These are phyloP conservation scores for Penicillium nordicum DNA, from an alignment of 2,329 filamentous ascomycete genomes.

Conservation along the genomic window DNA sequence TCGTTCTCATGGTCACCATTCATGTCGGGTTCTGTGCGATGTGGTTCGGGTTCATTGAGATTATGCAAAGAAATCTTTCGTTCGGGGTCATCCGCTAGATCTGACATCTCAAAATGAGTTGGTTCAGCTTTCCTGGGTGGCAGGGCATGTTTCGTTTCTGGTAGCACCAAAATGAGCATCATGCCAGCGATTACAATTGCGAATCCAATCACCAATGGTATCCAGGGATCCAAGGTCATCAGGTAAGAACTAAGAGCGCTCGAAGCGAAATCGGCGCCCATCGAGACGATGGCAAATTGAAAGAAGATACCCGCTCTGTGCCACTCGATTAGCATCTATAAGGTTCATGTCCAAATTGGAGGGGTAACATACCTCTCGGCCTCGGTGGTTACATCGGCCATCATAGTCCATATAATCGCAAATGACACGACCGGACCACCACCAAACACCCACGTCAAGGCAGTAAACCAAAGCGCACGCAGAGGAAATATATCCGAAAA, in stretches of 20 bases:
- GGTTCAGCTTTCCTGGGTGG: conserved; percentile 11
- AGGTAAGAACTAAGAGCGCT: conserved; percentile 40
- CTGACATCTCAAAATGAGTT: conserved; percentile 30
- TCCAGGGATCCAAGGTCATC: conserved; percentile 42
- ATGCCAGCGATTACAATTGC: conserved; percentile 33
- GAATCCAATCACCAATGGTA: conserved; percentile 39
- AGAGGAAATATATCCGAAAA: conserved; percentile 44
- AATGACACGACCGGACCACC: conserved; percentile 48
- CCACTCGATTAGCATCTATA: conserved; percentile 14
- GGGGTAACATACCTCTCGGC: conserved; percentile 37
- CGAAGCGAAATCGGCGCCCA: conserved; percentile 40
- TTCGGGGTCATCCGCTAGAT: conserved; percentile 20
- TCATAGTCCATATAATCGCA: conserved; percentile 50
- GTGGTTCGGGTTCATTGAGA: conserved; percentile 6
- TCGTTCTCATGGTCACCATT: conserved; percentile 15
- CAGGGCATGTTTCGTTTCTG: conserved; percentile 40
- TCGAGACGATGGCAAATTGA: conserved; percentile 38
- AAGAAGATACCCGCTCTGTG: conserved; percentile 42
- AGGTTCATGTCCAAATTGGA: conserved; percentile 1
- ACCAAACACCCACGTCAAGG: conserved; percentile 45
- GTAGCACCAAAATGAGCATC: conserved; percentile 33
- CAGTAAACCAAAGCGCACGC: conserved; percentile 49
- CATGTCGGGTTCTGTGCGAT: conserved; percentile 19
- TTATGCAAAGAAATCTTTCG: conserved; percentile 11
- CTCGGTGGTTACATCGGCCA: conserved; percentile 50